A percentile compares a stretch with the other conserved stretches of the same genome.
phyloP scores from a whole-genome alignment of 75 land plant genomes.

The Picea glauca region DNA sequence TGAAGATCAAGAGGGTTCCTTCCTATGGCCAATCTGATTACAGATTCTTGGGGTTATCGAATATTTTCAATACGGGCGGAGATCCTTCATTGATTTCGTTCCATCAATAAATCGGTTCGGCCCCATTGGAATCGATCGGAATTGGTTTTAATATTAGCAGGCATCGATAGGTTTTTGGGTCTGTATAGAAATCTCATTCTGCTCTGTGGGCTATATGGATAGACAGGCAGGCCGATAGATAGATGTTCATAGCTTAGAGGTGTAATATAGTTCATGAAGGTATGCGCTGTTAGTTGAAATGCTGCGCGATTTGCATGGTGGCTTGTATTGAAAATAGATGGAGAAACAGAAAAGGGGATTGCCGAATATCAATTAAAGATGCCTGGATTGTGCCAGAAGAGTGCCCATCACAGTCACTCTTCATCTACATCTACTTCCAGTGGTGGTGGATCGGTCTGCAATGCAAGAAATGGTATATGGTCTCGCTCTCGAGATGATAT shows the following conservation, averaged over 20 bases:
- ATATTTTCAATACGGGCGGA: neutral
- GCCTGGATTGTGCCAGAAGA: conserved; percentile 13
- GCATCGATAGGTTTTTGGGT: neutral
- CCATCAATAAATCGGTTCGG: no score
- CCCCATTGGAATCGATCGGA: conserved; percentile 8
- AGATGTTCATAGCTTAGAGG: neutral
- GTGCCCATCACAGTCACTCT: conserved; percentile 8
- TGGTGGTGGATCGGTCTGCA: conserved; percentile 16
- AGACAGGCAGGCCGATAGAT: neutral
- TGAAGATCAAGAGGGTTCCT: neutral
- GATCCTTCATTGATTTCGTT: neutral
- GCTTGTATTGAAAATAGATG: neutral
- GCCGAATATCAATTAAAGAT: conserved; percentile 1
- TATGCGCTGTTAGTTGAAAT: neutral
- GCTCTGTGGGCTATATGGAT: no score
- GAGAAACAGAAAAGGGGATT: neutral
- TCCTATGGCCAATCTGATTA: neutral
- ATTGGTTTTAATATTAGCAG: conserved; percentile 2
- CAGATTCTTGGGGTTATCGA: neutral
- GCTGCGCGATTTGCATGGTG: neutral
- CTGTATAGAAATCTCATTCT: no score
- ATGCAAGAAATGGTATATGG: conserved; percentile 45
- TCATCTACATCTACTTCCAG: conserved; percentile 12
- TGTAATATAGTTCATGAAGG: neutral
- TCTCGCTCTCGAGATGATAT: conserved; percentile 50